Evolutionary conservation across 2,329 filamentous ascomycete genomes (phyloP), one percentile per base, ranked within the genome.

Genomic region (Hyphodiscus sp.): DNA sequence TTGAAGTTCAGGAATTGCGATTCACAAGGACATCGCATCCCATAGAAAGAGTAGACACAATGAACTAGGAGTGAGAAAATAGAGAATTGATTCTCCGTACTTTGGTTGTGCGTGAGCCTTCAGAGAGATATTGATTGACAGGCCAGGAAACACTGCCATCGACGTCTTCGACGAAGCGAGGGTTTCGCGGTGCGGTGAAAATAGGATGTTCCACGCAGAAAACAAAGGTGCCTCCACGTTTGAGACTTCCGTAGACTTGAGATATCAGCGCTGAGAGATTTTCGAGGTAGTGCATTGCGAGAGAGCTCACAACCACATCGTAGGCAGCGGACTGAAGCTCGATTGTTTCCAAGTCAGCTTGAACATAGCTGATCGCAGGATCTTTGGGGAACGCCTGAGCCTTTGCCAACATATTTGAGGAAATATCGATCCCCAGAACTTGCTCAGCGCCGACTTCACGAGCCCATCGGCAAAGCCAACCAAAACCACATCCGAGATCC

Each of bases 221-320:
- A 9, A 97, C 83, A 66, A 99, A 95, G 2, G 91, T 89, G 51
- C 81, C 80, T 4, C 97, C 92, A 0, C 91, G 89, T 70, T 91
- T 92, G 20, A 97, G 79, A 20, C 92, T 76, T 59, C 80, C 79
- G 74, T 95, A 94, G 68, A 95, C 86, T 66, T 94, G 87, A 1
- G 82, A 77, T 2, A 97, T 77, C 6, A 95, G 76, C 1, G 85
- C 86, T 0, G 91, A 91, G 7, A 97, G 80, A 69, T 96, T 88
- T 69, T 96, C 96, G 75, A 96, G 85, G 91, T 94, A 97, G 71
- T 97, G 92, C 66, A 97, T 74, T 52, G 87, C 90, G 52, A 95
- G 74, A 51, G 86, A 94, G 66, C 89, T 95, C 60, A 97, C 75
- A 11, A 95, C 88, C 8, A 95, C 81, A 67, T 96, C 89, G 69